These are phyloP conservation scores for Ministeria vibrans DNA, from an alignment of 78 protist species.

Conservation along the genomic window DNA sequence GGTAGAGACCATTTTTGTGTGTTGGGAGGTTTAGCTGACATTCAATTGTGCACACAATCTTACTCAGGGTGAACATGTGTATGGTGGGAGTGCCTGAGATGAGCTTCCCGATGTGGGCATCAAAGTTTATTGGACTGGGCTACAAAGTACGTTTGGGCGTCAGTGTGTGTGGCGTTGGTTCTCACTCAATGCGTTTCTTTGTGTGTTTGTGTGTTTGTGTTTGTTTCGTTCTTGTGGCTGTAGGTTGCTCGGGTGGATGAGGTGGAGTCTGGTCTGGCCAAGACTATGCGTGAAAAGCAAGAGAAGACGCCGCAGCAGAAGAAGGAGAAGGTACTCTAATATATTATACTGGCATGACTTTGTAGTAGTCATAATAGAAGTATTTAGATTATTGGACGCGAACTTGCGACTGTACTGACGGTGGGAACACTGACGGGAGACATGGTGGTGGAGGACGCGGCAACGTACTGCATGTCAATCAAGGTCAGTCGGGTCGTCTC, in stretches of 20 bases:
- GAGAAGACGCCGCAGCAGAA: not conserved
- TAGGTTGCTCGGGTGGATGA: conserved; percentile 77
- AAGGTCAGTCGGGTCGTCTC: no score
- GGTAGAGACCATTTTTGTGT: not conserved
- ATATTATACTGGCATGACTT: no score
- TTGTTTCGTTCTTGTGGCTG: conserved; percentile 2
- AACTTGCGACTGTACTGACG: conserved; percentile 42
- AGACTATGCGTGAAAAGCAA: conserved; percentile 11
- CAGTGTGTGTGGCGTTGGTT: not conserved
- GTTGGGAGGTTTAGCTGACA: not conserved
- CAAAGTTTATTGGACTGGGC: conserved; percentile 49
- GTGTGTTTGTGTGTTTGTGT: conserved; percentile 1
- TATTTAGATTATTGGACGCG: conserved; percentile 50
- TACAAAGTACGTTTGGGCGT: conserved; percentile 8
- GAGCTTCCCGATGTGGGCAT: conserved; percentile 56
- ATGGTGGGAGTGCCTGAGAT: conserved; percentile 79
- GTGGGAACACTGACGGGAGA: conserved; percentile 62
- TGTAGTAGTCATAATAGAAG: no score
- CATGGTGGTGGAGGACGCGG: not conserved
- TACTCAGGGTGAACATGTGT: conserved; percentile 33
- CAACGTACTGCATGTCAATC: conserved; percentile 45
- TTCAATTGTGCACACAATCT: not conserved
- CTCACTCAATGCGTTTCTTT: not conserved
- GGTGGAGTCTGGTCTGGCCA: conserved; percentile 28
- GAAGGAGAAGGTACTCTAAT: not conserved